Evolutionary conservation across 148 eudicot genomes (phyloP).

Genomic region (Fagopyrum homotropicum): DNA sequence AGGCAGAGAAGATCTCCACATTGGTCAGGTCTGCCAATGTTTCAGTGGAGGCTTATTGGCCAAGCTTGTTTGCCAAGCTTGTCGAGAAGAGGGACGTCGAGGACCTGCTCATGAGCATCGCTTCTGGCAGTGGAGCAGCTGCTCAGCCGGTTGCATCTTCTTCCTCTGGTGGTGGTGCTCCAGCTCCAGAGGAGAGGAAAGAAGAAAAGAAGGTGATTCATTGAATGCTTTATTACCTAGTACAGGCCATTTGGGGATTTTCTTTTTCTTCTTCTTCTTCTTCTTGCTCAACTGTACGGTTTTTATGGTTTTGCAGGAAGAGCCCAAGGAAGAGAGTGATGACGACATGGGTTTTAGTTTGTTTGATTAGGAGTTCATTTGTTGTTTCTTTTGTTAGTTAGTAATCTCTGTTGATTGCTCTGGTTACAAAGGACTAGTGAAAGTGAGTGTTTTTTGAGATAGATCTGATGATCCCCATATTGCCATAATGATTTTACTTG

Average conservation of each 20-base stretch:
- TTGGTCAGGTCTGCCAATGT: conserved; percentile 47
- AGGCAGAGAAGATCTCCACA: conserved; percentile 54
- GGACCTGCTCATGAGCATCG: conserved; percentile 54
- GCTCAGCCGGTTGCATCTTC: conserved; percentile 24
- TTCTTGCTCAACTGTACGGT: neutral
- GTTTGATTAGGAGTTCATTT: conserved; percentile 26
- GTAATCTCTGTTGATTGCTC: neutral
- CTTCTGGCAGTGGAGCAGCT: conserved; percentile 57
- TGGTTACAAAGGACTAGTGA: neutral
- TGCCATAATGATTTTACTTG: neutral
- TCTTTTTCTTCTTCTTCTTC: neutral
- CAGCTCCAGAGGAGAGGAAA: conserved; percentile 43
- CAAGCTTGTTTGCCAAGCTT: conserved; percentile 59
- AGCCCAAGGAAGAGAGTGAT: conserved; percentile 35
- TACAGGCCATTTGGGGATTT: neutral
- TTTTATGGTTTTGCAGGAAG: conserved; percentile 20
- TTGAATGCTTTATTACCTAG: neutral
- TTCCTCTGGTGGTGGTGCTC: conserved; percentile 34
- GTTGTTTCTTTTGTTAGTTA: neutral
- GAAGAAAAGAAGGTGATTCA: conserved; percentile 38
- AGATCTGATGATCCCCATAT: neutral
- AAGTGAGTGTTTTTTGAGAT: neutral
- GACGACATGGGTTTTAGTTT: conserved; percentile 45
- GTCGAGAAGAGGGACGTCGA: conserved; percentile 46
- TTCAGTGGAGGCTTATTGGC: conserved; percentile 49